phyloP scores from a whole-genome alignment of 2,329 filamentous ascomycete genomes.

The Fusarium goolgardi region DNA sequence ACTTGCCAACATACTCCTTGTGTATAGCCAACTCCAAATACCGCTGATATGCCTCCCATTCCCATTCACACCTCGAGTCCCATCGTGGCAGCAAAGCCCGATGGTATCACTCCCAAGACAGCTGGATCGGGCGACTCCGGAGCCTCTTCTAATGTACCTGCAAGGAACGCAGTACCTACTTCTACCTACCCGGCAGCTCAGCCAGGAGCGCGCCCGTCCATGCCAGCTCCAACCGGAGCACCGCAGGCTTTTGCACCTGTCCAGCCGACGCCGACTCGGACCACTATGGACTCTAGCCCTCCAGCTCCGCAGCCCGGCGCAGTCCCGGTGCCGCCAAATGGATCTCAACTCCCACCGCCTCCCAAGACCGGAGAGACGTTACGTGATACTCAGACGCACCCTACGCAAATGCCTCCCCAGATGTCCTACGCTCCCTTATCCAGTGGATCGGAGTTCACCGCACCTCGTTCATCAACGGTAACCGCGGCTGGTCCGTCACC shows the following conservation, averaged over 20 bases:
- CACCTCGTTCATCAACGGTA: constrained; percentile 60
- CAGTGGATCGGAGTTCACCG: constrained; percentile 54
- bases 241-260: constrained; percentile 51
- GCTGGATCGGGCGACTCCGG: constrained; percentile 42
- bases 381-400: constrained; percentile 50
- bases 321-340: constrained; percentile 57
- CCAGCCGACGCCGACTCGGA: constrained; percentile 59
- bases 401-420: constrained; percentile 56
- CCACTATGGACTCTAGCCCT: constrained; percentile 53
- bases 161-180: constrained; percentile 49
- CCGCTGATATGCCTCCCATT: constrained; percentile 67
- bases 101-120: constrained; percentile 61
- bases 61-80: constrained; percentile 69
- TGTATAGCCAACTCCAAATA: background rate
- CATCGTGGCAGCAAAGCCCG: constrained; percentile 66
- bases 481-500: constrained; percentile 48
- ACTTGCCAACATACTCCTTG: background rate
- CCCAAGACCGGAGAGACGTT: constrained; percentile 62
- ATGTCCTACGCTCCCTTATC: constrained; percentile 64
- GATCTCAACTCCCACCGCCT: constrained; percentile 59
- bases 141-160: constrained; percentile 38
- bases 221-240: constrained; percentile 58
- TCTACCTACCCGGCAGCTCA: constrained; percentile 47
- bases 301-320: constrained; percentile 69
- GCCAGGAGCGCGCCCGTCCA: constrained; percentile 49